Percentiles rank a stretch among this genome's conserved stretches.
phyloP scores from a whole-genome alignment of 1,139 yeast species.

The Candida sanyaensis region DNA sequence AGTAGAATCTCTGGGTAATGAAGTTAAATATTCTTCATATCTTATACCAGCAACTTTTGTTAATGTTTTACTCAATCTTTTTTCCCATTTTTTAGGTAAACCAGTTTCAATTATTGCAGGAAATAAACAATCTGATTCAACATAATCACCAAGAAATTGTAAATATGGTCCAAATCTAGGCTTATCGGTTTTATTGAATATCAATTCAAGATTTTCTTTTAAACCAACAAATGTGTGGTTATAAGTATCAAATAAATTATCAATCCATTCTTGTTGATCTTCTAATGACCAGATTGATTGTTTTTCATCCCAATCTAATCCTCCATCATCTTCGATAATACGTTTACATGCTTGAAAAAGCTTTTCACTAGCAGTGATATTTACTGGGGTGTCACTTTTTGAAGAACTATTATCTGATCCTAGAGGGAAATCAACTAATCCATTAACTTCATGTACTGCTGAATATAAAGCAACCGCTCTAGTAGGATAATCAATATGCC shows the following conservation, averaged over 20 bases:
- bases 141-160: slow-evolving; percentile 49
- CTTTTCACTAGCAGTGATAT: slow-evolving; percentile 27
- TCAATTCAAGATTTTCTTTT: slow-evolving; percentile 41
- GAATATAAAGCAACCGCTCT: slow-evolving; percentile 54
- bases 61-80: slow-evolving; percentile 48
- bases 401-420: slow-evolving; percentile 22
- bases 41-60: slow-evolving; percentile 56
- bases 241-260: slow-evolving; percentile 49
- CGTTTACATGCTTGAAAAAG: slow-evolving; percentile 31
- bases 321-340: slow-evolving; percentile 37
- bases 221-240: slow-evolving; percentile 50
- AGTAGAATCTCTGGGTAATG: slow-evolving; percentile 62
- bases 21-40: slow-evolving; percentile 57
- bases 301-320: slow-evolving; percentile 37
- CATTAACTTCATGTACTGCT: slow-evolving; percentile 49
- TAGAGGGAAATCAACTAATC: slow-evolving; percentile 33
- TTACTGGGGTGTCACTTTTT: slow-evolving; percentile 22
- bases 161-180: slow-evolving; percentile 66
- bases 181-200: slow-evolving; percentile 50
- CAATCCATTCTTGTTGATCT: slow-evolving; percentile 56
- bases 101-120: slow-evolving; percentile 36
- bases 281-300: slow-evolving; percentile 42
- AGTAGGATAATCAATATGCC: slow-evolving; percentile 62
- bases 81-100: slow-evolving; percentile 52
- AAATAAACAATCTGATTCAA: slow-evolving; percentile 53